phyloP scores from a whole-genome alignment of 352 stramenopile genomes.

The Paralagenidium karlingii region DNA sequence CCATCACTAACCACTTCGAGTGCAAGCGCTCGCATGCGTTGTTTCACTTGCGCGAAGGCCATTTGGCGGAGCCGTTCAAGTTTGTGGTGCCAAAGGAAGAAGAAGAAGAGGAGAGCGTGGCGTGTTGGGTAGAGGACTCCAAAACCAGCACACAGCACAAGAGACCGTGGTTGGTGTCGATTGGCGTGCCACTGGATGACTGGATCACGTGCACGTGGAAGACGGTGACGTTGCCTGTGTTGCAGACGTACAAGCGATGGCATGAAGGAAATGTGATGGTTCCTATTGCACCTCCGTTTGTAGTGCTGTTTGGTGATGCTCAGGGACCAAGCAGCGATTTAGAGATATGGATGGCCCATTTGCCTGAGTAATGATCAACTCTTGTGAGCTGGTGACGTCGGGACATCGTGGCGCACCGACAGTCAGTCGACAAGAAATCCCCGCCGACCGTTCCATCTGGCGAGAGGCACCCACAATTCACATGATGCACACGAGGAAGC shows the following conservation, averaged over 20 bases:
- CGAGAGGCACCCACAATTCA: too few relatives aligned
- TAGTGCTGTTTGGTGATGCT: constrained; percentile 49
- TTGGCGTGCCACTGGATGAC: constrained; percentile 54
- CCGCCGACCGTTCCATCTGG: too few relatives aligned
- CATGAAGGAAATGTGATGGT: constrained; percentile 89
- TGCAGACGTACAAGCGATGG: constrained; percentile 67
- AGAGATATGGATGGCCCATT: too few relatives aligned
- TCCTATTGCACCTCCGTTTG: constrained; percentile 70
- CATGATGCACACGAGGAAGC: too few relatives aligned
- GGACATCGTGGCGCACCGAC: too few relatives aligned
- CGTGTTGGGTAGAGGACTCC: constrained; percentile 58
- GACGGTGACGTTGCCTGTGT: constrained; percentile 50
- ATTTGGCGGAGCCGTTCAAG: constrained; percentile 50
- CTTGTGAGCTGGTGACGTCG: too few relatives aligned
- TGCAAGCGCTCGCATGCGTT: constrained; percentile 28
- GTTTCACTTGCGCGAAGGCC: constrained; percentile 39
- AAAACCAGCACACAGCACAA: constrained; percentile 49
- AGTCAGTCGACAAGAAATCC: too few relatives aligned
- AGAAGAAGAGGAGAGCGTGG: too few relatives aligned
- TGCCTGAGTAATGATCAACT: too few relatives aligned
- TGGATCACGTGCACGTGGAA: constrained; percentile 66
- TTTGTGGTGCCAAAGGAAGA: constrained; percentile 46
- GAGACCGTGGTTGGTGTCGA: constrained; percentile 28
- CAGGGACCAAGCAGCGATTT: too few relatives aligned
- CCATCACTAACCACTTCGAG: too few relatives aligned